Base-by-base conservation (phyloP, 148 eudicot genomes). In the Heliosperma pusillum region DNA sequence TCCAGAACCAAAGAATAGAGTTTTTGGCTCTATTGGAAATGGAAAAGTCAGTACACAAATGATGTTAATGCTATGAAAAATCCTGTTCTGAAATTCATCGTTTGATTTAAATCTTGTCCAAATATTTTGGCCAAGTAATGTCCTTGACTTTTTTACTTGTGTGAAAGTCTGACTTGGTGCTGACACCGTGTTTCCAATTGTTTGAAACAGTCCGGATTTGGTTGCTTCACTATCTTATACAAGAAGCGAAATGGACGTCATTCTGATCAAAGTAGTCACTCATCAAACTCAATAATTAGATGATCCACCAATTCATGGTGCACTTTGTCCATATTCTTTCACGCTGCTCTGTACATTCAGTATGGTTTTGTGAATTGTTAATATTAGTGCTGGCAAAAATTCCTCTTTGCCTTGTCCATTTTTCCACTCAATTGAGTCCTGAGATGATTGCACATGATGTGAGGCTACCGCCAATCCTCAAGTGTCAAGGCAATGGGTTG, bases 281-380 rank as follows among this genome's bases (percentile, higher is more conserved):
- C 83, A 11, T 72, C 80, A 25, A 65, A 26, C 73, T 81, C 83
- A n/a, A 72, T 66, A 20, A 74, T 76, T 56, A 72, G 83, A 72
- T 81, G 74, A 81, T 33, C 26, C 57, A 21, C 44, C 50, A 9
- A 62, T 8, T 63, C 47, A 50, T 50, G 29, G 16, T 52, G 65
- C 30, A 30, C 8, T 6, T 4, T 77, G 71, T 61, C 25, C 80
- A 77, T 77, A 70, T n/a, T 2, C 60, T 60, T 17, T 21, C 2
- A 57, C 58, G 55, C 59, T 74, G 53, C 29, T 69, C 29, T 42
- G 59, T 20, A 69, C 64, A 77, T 71, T 29, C 26, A 53, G 9
- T 0, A 5, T 53, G 50, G 55, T 10, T 24, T 15, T 68, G 53
- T 33, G 20, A 10, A 13, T 6, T 36, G 42, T 36, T 7, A 36